phyloP scores from a whole-genome alignment of 148 eudicot species.

The Polygonum aviculare region DNA sequence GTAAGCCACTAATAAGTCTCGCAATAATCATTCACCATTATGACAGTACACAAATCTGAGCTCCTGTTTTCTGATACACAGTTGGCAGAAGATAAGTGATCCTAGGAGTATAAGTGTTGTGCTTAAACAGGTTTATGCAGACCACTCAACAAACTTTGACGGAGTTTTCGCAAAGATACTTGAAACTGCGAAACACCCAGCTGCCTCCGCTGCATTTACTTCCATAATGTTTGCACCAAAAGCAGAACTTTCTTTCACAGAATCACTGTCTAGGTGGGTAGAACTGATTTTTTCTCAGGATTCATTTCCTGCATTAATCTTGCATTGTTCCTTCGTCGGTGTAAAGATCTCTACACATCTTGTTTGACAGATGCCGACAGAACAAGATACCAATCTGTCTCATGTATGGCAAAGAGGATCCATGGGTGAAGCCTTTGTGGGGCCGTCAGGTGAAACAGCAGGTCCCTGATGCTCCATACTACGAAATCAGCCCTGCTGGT shows the following conservation, averaged over 20 bases:
- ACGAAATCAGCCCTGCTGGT: conserved; percentile 91
- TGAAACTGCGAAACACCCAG: conserved; percentile 79
- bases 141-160: conserved; percentile 80
- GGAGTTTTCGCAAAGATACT: conserved; percentile 65
- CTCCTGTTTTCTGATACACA: conserved; percentile 19
- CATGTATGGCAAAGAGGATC: conserved; percentile 91
- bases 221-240: conserved; percentile 91
- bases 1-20: conserved; percentile 31
- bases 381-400: conserved; percentile 63
- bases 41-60: background rate
- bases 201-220: conserved; percentile 85
- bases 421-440: conserved; percentile 92
- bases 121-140: conserved; percentile 88
- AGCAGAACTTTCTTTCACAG: conserved; percentile 59
- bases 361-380: conserved; percentile 40
- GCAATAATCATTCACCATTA: background rate
- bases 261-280: conserved; percentile 60
- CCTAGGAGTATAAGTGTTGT: conserved; percentile 69
- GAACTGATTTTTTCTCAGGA: background rate
- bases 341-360: conserved; percentile 13
- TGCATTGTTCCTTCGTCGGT: conserved; percentile 10
- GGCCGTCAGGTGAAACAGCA: conserved; percentile 76
- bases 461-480: conserved; percentile 80
- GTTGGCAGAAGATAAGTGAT: conserved; percentile 92
- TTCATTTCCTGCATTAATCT: background rate